Percentiles rank a stretch among this genome's conserved stretches.
phyloP scores from a whole-genome alignment of 345 rosid genomes.

The Populus alba region DNA sequence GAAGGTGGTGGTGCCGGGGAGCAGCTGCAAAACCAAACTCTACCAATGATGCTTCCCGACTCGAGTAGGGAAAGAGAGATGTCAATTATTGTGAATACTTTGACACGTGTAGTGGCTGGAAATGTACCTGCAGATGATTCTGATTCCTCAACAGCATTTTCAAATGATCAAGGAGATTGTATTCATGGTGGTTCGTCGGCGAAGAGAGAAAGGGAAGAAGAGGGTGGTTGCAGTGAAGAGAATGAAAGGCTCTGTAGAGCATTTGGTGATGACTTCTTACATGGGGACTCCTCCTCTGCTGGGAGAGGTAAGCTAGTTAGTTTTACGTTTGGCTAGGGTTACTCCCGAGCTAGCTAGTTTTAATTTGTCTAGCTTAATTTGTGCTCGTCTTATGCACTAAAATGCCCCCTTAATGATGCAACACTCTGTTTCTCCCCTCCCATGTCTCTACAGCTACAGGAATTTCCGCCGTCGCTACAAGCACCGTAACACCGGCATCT shows the following conservation, averaged over 20 bases:
- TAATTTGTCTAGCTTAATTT: not conserved
- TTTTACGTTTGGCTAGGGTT: not conserved
- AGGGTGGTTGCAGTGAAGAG: slow-evolving; percentile 15
- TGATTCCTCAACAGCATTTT: not conserved
- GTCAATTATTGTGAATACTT: slow-evolving; percentile 70
- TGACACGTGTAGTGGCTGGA: slow-evolving; percentile 67
- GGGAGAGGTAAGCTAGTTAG: slow-evolving; percentile 19
- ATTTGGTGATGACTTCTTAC: slow-evolving; percentile 7
- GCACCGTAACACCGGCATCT: slow-evolving; percentile 15
- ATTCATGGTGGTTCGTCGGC: not conserved
- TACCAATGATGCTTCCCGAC: not conserved
- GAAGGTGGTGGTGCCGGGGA: slow-evolving; percentile 7
- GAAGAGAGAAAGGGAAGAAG: slow-evolving; percentile 44
- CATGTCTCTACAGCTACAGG: slow-evolving; percentile 23
- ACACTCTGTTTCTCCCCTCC: not conserved
- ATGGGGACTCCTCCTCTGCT: slow-evolving; percentile 17
- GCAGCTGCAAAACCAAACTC: slow-evolving; percentile 11
- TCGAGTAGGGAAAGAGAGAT: slow-evolving; percentile 60
- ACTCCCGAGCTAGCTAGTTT: not conserved
- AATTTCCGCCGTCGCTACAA: slow-evolving; percentile 12
- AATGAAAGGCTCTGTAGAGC: not conserved
- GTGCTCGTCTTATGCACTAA: not conserved
- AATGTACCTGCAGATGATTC: slow-evolving; percentile 27
- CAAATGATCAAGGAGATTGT: not conserved
- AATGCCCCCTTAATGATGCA: not conserved